These are phyloP conservation scores for Rubia tinctorum DNA, from an alignment of 305 asterid species.

Conservation along the genomic window DNA sequence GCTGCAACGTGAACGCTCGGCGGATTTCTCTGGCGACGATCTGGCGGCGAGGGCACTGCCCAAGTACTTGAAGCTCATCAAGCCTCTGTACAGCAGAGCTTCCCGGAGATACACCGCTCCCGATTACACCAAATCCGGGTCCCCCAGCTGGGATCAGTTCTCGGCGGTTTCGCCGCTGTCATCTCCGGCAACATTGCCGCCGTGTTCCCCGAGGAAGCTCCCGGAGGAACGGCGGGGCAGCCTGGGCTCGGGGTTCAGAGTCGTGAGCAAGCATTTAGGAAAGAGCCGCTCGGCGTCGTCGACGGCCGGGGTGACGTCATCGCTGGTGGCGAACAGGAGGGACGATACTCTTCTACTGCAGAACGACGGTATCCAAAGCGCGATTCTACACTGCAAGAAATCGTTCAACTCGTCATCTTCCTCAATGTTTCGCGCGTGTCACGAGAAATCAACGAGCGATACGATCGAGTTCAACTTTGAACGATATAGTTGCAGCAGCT, in stretches of 20 bases:
- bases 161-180: slow-evolving; percentile 46
- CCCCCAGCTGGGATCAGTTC: slow-evolving; percentile 23
- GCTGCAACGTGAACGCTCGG: slow-evolving; percentile 40
- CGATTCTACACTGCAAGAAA: slow-evolving; percentile 81
- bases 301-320: slow-evolving; percentile 28
- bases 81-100: slow-evolving; percentile 49
- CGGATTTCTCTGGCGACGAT: slow-evolving; percentile 26
- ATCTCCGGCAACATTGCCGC: slow-evolving; percentile 52
- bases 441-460: slow-evolving; percentile 13
- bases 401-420: slow-evolving; percentile 55
- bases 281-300: slow-evolving; percentile 66
- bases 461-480: slow-evolving; percentile 27
- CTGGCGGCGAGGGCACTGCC: slow-evolving; percentile 30
- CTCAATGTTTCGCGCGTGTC: slow-evolving; percentile 25
- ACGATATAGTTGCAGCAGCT: slow-evolving; percentile 54
- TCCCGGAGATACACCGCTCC: slow-evolving; percentile 30
- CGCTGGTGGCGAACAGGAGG: slow-evolving; percentile 48
- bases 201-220: slow-evolving; percentile 40
- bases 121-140: slow-evolving; percentile 25
- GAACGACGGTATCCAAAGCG: slow-evolving; percentile 75
- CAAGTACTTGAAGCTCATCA: slow-evolving; percentile 61
- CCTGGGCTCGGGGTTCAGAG: slow-evolving; percentile 51
- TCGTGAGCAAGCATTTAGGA: slow-evolving; percentile 48
- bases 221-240: slow-evolving; percentile 41
- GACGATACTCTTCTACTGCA: slow-evolving; percentile 70